Evolutionary conservation across 148 eudicot genomes (phyloP), one percentile per base, ranked within the genome.

Genomic region (Chenopodium formosanum): DNA sequence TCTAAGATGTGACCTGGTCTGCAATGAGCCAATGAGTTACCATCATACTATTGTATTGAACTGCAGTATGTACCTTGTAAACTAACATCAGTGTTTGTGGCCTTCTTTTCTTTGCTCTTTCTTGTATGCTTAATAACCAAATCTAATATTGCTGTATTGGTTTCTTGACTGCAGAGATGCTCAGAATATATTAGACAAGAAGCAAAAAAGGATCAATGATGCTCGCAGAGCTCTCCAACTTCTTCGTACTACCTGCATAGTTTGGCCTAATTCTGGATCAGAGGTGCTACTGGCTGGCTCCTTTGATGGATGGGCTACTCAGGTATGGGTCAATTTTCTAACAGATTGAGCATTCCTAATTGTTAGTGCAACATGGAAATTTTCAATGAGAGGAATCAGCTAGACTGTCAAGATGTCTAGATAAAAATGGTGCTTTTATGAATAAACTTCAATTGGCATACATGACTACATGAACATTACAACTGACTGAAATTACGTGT

Each of bases 251-350:
- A 81, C 87, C 71, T 84, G 85, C 78, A 75, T 96, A 71, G 84
- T 94, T 78, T 96, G 98, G 99, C 90, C 91, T 81, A 94, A 87
- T 86, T 81, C 93, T 80, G 98, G 90, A 80, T 92, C 98, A n/a
- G 94, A 94, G 82, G 99, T 94, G 79, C 85, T 91, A 60, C 80
- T 96, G 85, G 85, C 86, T 23, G 99, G 99, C 71, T 94, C 99
- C 40, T 96, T 86, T 85, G 99, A 96, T 82, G 97, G 99, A 74
- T 94, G 98, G 99, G 89, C 92, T 81, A 86, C 91, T 88, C 95
- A 91, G 99, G 97, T 96, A 48, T 65, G 65, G 34, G 40, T 73
- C n/a, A 50, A 27, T 74, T 12, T 2, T 74, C 62, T 25, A 20
- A 62, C 23, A 20, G 9, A 20, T 62, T 23, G 25, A 22, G 25